Evolutionary conservation across 2,329 filamentous ascomycete genomes (phyloP), one percentile per base, ranked within the genome.

Genomic region (Knoxdaviesia proteae): DNA sequence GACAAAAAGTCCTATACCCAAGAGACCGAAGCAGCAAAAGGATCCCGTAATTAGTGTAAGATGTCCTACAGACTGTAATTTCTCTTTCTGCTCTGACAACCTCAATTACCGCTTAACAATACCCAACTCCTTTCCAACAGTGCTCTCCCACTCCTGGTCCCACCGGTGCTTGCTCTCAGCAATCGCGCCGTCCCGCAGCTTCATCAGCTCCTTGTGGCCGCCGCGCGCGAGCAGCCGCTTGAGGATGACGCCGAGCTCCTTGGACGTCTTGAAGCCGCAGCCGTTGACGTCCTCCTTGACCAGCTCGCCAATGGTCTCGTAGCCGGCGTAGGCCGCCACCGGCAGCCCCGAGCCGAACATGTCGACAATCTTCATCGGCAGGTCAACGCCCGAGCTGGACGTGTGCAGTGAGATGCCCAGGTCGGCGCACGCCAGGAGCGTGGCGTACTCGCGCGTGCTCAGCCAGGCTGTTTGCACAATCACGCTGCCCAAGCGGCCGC

Each of bases 291-390:
- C 80, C 52, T 96, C 87, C 42, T 71, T 79, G 31, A 98, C 82
- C n/a, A 98, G 64, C 61, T 98, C 90, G 3, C 73, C 66, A 68
- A 93, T 94, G 47, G 87, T 88, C 54, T 87, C 77, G 54, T 93
- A 98, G 2, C 71, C 70, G 31, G 73, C 74, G 68, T 90, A 96
- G 4, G 86, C 88, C 0, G 80, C 77, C 0, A 98, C 90, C 0
- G 90, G 90, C 32, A 98, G 63, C 0, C 88, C 90, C 0, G 87
- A 81, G 3, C 90, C 90, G 56, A 98, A 96, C 87, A 98, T 94
- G 56, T 98, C 90, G 9, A 98, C 87, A 1, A 98, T 86, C 61
- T 98, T 98, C 90, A 98, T 98, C 0, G 90, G 90, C 20, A 98
- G 65, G 58, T 98, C 90, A 0, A 98, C 86, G 1, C 90, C 90